Base-by-base conservation (phyloP, 169 alveolate genomes). In the Ichthyophthirius multifiliis region DNA sequence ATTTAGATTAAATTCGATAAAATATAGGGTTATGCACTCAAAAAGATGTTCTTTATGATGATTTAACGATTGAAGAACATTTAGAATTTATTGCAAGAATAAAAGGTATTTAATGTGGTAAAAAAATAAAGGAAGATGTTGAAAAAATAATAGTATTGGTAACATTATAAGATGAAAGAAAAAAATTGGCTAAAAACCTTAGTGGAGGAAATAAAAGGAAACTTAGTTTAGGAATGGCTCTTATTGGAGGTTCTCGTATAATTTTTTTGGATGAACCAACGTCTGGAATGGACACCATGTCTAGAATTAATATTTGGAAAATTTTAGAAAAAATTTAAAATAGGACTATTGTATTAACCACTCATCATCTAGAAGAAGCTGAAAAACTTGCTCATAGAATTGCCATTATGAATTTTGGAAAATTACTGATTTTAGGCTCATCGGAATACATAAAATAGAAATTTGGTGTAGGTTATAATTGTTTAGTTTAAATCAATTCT, bases 311-410 rank as follows among this genome's bases (percentile, higher is more conserved):
- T n/a, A 84, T 94, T 15, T 96, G 97, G 97, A 94, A 94, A 55
- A 80, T 94, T 79, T 85, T 96, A 34, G 89, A 92, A 75, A 84
- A 75, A 4, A 83, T 73, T 4, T 84, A 65, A 46, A 91, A 93
- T 43, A 91, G 87, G 81, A 89, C 90, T 34, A 75, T 96, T 23
- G 65, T 92, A 23, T 77, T 93, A 32, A 96, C 97, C 0, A 93
- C 98, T 13, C 97, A 94, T 83, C 90, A 90, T 74, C 83, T 96
- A 87, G 98, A 96, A 55, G 97, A 96, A 76, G 97, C 97, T 41
- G 98, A 96, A 62, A 84, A 77, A 23, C 75, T 95, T 46, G 96
- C 95, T 18, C 97, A 96, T 73, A 90, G 97, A 82, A 92, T 92
- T 34, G 96, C 93, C 13, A 89, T 93, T 37, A 86, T 93, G 89